Base-by-base conservation (phyloP, 139 green algal species). In the Nannochloris sp. region DNA sequence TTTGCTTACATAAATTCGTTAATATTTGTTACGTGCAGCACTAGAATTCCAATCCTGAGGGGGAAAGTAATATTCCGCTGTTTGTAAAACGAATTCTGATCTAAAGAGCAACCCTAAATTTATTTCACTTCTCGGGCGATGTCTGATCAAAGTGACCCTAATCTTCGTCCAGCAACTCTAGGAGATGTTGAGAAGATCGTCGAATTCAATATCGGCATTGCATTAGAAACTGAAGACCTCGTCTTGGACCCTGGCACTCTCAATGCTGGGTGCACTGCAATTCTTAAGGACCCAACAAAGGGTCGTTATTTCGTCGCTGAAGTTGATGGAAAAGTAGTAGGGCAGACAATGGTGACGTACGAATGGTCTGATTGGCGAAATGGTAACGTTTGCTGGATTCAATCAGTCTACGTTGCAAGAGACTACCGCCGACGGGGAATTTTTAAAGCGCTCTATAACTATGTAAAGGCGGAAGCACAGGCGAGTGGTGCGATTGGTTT, bases 281-380 rank as follows among this genome's bases (percentile, higher is more conserved):
- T 68, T 14, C 14, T 73, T 30, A 25, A 12, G 4, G 55, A 73
- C 37, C 4, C 34, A 30, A 24, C 27, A 6, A 53, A 56, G 4
- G 65, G 53, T 8, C 31, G 9, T 19, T 73, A 73, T 36, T 73
- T 60, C 25, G 51, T 73, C n/a, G 65, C 65, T 24, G n/a, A 55
- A 32, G 7, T 54, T 53, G 34, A 54, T 2, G 25, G 12, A 45
- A 8, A 24, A 25, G n/a, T 53, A 24, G 37, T 65, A 35, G 39
- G 25, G 27, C 59, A 65, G n/a, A 19, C 39, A 27, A 67, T 67
- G 56, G 45, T 73, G 4, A 73, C 65, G 9, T 66, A 46, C n/a
- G 65, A 73, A 39, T 73, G 65, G 65, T 55, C 30, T 34, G 65
- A 73, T 63, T 73, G 65, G 65, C 55, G 65, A 33, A 73, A 73